Evolutionary conservation across 768 basidiomycete genomes (phyloP), one percentile per base, ranked within the genome.

Genomic region (Postia placenta): DNA sequence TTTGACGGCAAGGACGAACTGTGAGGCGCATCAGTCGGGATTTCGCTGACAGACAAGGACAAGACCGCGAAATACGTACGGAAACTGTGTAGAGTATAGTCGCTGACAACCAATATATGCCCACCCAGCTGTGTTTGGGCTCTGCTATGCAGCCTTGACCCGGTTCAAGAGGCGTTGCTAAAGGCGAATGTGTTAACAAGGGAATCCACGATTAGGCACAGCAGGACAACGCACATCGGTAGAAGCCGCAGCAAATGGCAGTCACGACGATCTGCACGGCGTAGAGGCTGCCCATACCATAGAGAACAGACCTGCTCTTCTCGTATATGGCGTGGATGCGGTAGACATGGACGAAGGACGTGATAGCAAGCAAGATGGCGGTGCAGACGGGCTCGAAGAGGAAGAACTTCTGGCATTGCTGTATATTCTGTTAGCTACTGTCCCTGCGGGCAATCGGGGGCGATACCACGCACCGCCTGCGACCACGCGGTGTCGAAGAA

Each of bases 111-210:
- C 90, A 92, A 73, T 92, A 92, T 55, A 92, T 78, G 41, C 81
- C 89, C 44, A 91, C 85, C 88, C 88, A 92, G 65, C 76, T 81
- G 56, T 76, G 67, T 56, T 81, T 81, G 17, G 89, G 89, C 25
- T 87, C 89, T 4, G 89, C 87, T 52, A 92, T 91, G 67, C 89
- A 92, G 0, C 89, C 89, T 59, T 92, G 90, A 30, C 84, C 85
- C 3, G 64, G 71, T n/a, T 66, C 56, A 24, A 92, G 76, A 23
- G 86, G 85, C 2, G 90, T 85, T 45, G 78, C 85, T 84, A 62
- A 12, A 47, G 11, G 23, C 2, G 19, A 39, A 39, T 39, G 25
- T n/a, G 33, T 43, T 25, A 23, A 24, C 41, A 14, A 17, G 50
- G 30, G 41, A 47, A 11, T 33, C 30, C 49, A 39, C 27, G 41